Conservation (phyloP, 1,139 yeast genomes). For the Yamadazyma atmosphaerica region DNA sequence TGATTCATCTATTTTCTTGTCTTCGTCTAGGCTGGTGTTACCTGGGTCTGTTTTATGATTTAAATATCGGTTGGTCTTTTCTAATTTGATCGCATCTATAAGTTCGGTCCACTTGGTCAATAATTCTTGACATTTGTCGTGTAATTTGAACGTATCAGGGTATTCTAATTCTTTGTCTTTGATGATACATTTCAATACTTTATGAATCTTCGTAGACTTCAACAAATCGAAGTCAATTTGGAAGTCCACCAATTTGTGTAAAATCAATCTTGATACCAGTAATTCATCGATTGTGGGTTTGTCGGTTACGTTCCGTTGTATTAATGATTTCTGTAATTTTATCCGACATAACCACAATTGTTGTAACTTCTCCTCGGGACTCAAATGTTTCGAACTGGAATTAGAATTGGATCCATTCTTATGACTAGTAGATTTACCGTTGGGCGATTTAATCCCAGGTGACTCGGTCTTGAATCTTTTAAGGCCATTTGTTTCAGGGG, state of each 20-base stretch:
- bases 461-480: constrained; percentile 18
- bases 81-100: constrained; percentile 36
- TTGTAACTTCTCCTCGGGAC: constrained; percentile 43
- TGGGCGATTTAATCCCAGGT: constrained; percentile 12
- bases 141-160: constrained; percentile 49
- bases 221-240: constrained; percentile 56
- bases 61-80: constrained; percentile 23
- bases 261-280: constrained; percentile 50
- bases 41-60: constrained; percentile 8
- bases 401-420: constrained; percentile 2
- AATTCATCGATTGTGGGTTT: constrained; percentile 57
- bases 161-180: constrained; percentile 43
- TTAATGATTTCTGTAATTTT: constrained; percentile 45
- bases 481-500: constrained; percentile 5
- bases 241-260: constrained; percentile 51
- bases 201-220: constrained; percentile 53
- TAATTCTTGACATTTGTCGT: constrained; percentile 45
- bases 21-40: constrained; percentile 6
- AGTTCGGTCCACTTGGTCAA: constrained; percentile 45
- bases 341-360: constrained; percentile 51
- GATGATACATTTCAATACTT: constrained; percentile 51
- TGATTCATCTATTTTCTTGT: constrained; percentile 27
- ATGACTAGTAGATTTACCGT: constrained; percentile 4
- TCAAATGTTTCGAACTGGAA: constrained; percentile 12
- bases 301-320: constrained; percentile 44